Conservation (phyloP, 1,139 yeast species). For the Zygoascus hellenicus region DNA sequence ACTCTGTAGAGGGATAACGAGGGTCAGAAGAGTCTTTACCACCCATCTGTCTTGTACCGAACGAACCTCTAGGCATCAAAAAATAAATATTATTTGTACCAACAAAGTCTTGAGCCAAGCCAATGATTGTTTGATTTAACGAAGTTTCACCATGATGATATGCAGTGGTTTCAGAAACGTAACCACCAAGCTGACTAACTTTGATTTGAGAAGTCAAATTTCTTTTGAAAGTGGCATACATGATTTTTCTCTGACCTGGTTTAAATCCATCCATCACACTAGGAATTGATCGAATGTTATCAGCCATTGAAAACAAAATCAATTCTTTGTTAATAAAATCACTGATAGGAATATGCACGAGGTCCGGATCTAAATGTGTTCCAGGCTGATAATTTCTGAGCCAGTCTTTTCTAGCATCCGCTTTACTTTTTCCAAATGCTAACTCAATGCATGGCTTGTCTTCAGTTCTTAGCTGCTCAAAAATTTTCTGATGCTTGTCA, state of each 20-base stretch:
- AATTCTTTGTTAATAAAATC: conserved; percentile 95
- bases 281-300: conserved; percentile 92
- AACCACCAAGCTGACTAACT: conserved; percentile 88
- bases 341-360: conserved; percentile 75
- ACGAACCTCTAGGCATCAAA: conserved; percentile 87
- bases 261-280: conserved; percentile 91
- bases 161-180: conserved; percentile 82
- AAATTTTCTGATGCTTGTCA: conserved; percentile 79
- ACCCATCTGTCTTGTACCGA: conserved; percentile 95
- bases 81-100: conserved; percentile 88
- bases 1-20: conserved; percentile 90
- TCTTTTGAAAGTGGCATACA: conserved; percentile 82
- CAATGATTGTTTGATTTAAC: conserved; percentile 81
- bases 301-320: conserved; percentile 94
- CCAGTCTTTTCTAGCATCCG: conserved; percentile 98
- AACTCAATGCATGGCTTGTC: conserved; percentile 82
- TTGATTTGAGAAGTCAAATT: conserved; percentile 73
- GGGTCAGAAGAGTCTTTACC: conserved; percentile 99
- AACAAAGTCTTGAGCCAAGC: conserved; percentile 89
- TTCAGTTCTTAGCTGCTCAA: conserved; percentile 74
- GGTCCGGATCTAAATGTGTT: conserved; percentile 80
- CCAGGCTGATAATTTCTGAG: conserved; percentile 85
- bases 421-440: conserved; percentile 92
- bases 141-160: conserved; percentile 96
- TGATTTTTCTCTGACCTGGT: conserved; percentile 94